Evolutionary conservation across 208 protist species (phyloP), one percentile per base, ranked within the genome.

Genomic region (Histomonas meleagridis): DNA sequence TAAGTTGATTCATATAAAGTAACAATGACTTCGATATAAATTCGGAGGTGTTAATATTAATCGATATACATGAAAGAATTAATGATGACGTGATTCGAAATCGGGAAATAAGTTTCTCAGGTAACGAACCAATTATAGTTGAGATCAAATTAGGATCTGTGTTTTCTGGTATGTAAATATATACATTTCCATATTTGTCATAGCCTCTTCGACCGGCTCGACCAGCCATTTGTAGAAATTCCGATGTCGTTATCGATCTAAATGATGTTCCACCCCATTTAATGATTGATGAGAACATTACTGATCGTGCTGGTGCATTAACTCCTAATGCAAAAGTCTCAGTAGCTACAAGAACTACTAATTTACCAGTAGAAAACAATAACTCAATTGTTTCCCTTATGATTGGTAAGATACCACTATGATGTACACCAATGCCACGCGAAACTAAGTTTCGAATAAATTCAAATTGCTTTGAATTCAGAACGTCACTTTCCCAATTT

Each of bases 321-420:
- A 97, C 95, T 57, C 96, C 96, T 94, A 97, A 96, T 14, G 96
- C 96, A 93, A 97, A 97, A 16, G 96, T 97, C 91, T 97, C 96
- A 16, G 96, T 97, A 1, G 96, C 96, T 81, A 97, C 96, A 14
- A 97, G 91, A 14, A 97, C 32, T 35, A 96, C 96, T 16, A 97
- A 92, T 18, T 95, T 90, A 21, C 96, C 95, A 16, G 93, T 91
- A 10, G 70, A 70, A 91, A 97, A 97, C 1, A 97, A 90, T 35
- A 97, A 95, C 92, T 97, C 96, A 18, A 97, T 96, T 57, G 97
- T 93, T 91, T 97, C 96, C 91, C 97, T 96, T 23, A 97, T 91
- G 46, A 97, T 96, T 14, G 96, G 96, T 21, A 97, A 92, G 40
- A 97, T 92, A 53, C 96, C 96, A 28, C 93, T 90, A 92, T 97